phyloP scores from a whole-genome alignment of 441 rosid genomes.

The Brassica hybrid region DNA sequence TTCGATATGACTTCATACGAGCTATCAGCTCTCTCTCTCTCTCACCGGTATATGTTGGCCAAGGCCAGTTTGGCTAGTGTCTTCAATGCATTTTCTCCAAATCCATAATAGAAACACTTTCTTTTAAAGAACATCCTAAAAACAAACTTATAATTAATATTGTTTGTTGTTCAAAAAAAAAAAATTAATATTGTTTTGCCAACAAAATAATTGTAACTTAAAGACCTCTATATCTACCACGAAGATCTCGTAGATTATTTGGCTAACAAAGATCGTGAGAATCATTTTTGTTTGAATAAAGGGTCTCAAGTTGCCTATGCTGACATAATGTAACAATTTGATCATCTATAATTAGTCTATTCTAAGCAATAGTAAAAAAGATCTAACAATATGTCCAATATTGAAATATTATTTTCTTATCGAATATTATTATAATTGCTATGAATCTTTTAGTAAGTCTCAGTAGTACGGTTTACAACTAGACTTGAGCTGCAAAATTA shows the following conservation, averaged over 20 bases:
- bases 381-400: conserved; percentile 15
- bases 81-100: background rate
- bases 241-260: conserved; percentile 42
- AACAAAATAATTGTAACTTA: conserved; percentile 19
- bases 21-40: background rate
- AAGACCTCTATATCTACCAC: conserved; percentile 39
- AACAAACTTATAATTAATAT: background rate
- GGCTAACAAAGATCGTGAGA: conserved; percentile 40
- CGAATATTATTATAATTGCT: conserved; percentile 23
- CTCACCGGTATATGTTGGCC: background rate
- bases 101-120: background rate
- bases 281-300: conserved; percentile 30
- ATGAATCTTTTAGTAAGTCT: conserved; percentile 34
- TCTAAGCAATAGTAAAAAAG: conserved; percentile 14
- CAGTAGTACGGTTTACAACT: conserved; percentile 41
- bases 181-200: background rate
- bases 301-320: conserved; percentile 36
- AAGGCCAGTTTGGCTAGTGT: background rate
- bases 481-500: conserved; percentile 43
- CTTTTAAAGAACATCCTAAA: background rate
- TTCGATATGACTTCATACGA: background rate
- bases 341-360: conserved; percentile 21
- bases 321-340: conserved; percentile 39
- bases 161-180: no score
- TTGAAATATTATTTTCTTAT: conserved; percentile 8